A percentile compares a stretch with the other conserved stretches of the same genome.
Evolutionary conservation across 805 yeast genomes (phyloP).

Genomic region (Kluyveromyces lactis): DNA sequence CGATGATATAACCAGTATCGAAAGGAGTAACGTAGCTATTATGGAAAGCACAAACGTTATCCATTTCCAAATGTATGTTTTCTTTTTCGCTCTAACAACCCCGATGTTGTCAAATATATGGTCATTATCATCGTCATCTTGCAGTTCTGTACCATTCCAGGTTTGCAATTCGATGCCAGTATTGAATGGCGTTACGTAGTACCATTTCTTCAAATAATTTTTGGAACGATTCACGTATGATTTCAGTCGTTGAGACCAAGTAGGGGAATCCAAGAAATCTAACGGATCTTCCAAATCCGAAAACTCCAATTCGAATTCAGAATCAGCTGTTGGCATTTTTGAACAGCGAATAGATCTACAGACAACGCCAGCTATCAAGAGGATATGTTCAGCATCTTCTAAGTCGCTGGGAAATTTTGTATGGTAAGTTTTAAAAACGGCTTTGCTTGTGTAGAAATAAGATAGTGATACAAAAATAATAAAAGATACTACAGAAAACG

Average conservation of each 20-base stretch:
- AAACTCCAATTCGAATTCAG: slow-evolving; percentile 3
- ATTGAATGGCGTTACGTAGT: background rate
- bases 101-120: background rate
- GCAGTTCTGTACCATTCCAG: slow-evolving; percentile 1
- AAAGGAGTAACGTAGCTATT: background rate
- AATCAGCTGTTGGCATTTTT: too few relatives aligned
- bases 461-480: too few relatives aligned
- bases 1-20: background rate
- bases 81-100: background rate
- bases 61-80: slow-evolving; percentile 2
- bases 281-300: slow-evolving; percentile 1
- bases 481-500: too few relatives aligned
- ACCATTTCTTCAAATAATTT: background rate
- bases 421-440: too few relatives aligned
- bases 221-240: background rate
- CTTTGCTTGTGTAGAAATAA: too few relatives aligned
- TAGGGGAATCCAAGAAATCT: background rate
- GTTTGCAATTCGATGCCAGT: slow-evolving; percentile 3
- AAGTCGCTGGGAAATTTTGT: too few relatives aligned
- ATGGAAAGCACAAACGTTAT: background rate
- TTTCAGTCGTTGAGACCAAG: slow-evolving; percentile 1
- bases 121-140: background rate
- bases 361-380: too few relatives aligned
- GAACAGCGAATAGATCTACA: too few relatives aligned
- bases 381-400: too few relatives aligned